Percentiles rank a stretch among this genome's conserved stretches.
phyloP scores from a whole-genome alignment of 441 rosid genomes.

The Heliophila coronopifolia region DNA sequence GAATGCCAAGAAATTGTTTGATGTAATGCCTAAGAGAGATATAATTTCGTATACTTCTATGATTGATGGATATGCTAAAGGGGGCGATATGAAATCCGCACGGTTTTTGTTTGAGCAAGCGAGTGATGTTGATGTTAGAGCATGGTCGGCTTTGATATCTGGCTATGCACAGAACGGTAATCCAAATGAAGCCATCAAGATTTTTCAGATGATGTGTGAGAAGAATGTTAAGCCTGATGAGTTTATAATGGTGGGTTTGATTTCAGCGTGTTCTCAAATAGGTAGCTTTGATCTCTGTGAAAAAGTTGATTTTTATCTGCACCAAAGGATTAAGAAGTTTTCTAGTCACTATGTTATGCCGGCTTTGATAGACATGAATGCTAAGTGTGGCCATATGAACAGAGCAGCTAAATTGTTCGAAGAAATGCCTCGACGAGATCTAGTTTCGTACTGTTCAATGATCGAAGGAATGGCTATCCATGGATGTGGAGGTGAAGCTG shows the following conservation, averaged over 20 bases:
- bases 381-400: constrained; percentile 67
- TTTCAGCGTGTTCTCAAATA: constrained; percentile 75
- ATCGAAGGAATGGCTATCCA: constrained; percentile 72
- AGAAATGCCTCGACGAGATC: constrained; percentile 44
- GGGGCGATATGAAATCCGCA: constrained; percentile 63
- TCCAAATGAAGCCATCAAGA: constrained; percentile 48
- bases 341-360: constrained; percentile 45
- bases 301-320: constrained; percentile 48
- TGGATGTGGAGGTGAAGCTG: constrained; percentile 47
- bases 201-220: constrained; percentile 43
- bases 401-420: constrained; percentile 58
- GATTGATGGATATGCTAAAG: constrained; percentile 72
- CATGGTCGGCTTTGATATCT: constrained; percentile 64
- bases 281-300: constrained; percentile 53
- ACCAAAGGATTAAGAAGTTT: constrained; percentile 32
- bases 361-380: constrained; percentile 75
- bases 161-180: constrained; percentile 72
- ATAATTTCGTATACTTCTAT: constrained; percentile 50
- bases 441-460: constrained; percentile 64
- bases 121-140: constrained; percentile 46
- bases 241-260: constrained; percentile 55
- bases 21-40: constrained; percentile 55
- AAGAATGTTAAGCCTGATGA: constrained; percentile 54
- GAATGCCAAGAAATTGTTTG: constrained; percentile 50
- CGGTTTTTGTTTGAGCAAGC: constrained; percentile 50